Evolutionary conservation across 345 rosid species (phyloP), one percentile per base, ranked within the genome.

Genomic region (Litchi chinensis): DNA sequence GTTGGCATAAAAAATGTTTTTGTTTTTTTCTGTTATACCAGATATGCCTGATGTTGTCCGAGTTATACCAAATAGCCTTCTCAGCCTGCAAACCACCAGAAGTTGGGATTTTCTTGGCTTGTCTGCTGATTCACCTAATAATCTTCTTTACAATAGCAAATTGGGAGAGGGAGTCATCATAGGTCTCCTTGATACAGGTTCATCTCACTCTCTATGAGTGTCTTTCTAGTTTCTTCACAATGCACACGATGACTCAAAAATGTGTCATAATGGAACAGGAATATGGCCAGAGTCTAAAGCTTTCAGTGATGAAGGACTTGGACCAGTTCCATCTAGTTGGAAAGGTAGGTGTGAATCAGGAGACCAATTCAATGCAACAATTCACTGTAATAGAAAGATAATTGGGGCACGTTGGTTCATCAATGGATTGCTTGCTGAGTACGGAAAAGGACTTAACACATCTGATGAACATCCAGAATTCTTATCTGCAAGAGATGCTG

Each of bases 331-430:
- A 0, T 10, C 80, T 4, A 82, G 83, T 19, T 89, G 93, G 93
- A 87, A 87, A 10, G 93, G 93, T 9, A 11, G 8, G 5, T 90
- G 92, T 73, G 73, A 73, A 10, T 40, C 83, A 2, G 87, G 88
- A 28, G 82, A 79, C 15, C 87, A n/a, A 8, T 90, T 90, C 50
- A 68, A 80, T 71, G 77, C 83, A 10, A 65, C 77, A 18, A 54
- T 70, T 0, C 85, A 59, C 4, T 59, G 90, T 50, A 90, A 90
- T 59, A 81, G 81, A 73, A 90, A 90, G 80, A 84, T 90, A 43
- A 84, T 90, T 57, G 93, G 93, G 69, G 91, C 93, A 5, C 83
- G 84, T 69, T 88, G 72, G 70, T 90, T 88, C 60, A 87, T 81
- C 52, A 72, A 83, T 3, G 91, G 93, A 4, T 83, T 86, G 63